A percentile compares a stretch with the other conserved stretches of the same genome.
phyloP scores from a whole-genome alignment of 495 filamentous ascomycete species.

The Jackrogersella multiformis region DNA sequence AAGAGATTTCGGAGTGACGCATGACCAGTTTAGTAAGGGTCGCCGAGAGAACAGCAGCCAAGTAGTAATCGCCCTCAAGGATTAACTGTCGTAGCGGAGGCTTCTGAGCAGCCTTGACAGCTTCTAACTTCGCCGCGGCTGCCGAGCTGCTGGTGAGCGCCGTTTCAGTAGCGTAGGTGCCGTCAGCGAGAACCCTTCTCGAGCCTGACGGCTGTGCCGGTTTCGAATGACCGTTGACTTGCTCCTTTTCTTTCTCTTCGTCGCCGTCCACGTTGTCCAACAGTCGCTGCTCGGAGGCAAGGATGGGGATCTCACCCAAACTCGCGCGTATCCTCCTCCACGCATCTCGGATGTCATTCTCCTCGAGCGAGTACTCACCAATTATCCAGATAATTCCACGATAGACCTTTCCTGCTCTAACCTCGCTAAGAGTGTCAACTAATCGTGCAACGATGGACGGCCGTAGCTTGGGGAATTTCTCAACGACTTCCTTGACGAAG shows the following conservation, averaged over 20 bases:
- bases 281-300: conserved; percentile 93
- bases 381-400: conserved; percentile 97
- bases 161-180: conserved; percentile 96
- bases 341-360: conserved; percentile 92
- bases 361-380: conserved; percentile 94
- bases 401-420: conserved; percentile 96
- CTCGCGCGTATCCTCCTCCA: conserved; percentile 97
- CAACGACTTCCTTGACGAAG: conserved; percentile 98
- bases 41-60: conserved; percentile 92
- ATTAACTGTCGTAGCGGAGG: conserved; percentile 95
- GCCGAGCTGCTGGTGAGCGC: conserved; percentile 93
- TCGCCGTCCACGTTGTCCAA: conserved; percentile 70
- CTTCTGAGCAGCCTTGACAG: conserved; percentile 96
- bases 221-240: conserved; percentile 84
- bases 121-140: conserved; percentile 89
- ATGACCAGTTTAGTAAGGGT: conserved; percentile 98
- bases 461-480: conserved; percentile 94
- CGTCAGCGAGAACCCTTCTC: conserved; percentile 91
- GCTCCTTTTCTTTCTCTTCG: conserved; percentile 70
- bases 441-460: conserved; percentile 86
- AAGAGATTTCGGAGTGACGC: conserved; percentile 94
- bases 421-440: conserved; percentile 90
- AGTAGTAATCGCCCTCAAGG: conserved; percentile 95
- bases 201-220: conserved; percentile 80
- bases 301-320: conserved; percentile 95